Evolutionary conservation across 192 early-diverging fungal species (phyloP).

Genomic region (Oehlia diaphana): DNA sequence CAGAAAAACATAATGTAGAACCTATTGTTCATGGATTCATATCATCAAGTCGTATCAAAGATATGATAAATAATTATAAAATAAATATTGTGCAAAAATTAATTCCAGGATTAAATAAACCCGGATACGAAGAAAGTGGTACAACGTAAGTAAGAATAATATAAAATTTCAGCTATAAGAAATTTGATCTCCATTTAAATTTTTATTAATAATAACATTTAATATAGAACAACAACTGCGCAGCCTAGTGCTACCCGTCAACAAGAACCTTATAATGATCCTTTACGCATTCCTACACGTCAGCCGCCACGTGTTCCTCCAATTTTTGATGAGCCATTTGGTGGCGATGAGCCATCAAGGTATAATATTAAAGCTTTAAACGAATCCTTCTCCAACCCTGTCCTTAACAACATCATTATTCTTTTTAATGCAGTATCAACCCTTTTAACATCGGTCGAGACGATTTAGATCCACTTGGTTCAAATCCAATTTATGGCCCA

Average conservation of each 20-base stretch:
- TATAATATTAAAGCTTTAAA: background rate
- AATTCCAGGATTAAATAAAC: slow-evolving; percentile 69
- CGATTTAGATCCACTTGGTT: slow-evolving; percentile 72
- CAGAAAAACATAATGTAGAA: slow-evolving; percentile 30
- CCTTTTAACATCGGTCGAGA: slow-evolving; percentile 67
- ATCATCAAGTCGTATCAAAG: slow-evolving; percentile 57
- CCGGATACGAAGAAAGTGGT: slow-evolving; percentile 63
- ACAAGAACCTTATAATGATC: slow-evolving; percentile 38
- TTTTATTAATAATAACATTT: background rate
- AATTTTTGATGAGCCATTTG: slow-evolving; percentile 48
- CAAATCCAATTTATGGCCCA: slow-evolving; percentile 41
- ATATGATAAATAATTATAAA: slow-evolving; percentile 62
- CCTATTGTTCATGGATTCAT: slow-evolving; percentile 58
- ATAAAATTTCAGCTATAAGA: background rate
- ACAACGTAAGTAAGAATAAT: slow-evolving; percentile 9
- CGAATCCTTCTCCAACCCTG: too few species aligned
- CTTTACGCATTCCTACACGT: slow-evolving; percentile 37
- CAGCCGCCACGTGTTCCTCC: slow-evolving; percentile 41
- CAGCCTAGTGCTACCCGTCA: background rate
- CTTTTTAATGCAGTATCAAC: slow-evolving; percentile 30
- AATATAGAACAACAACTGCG: background rate
- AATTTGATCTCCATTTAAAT: background rate
- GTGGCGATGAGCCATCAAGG: slow-evolving; percentile 43
- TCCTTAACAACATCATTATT: too few species aligned
- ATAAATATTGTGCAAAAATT: slow-evolving; percentile 64